A percentile compares a stretch with the other conserved stretches of the same genome.
Conservation (phyloP, 345 rosid genomes). For the Firmiana major region DNA sequence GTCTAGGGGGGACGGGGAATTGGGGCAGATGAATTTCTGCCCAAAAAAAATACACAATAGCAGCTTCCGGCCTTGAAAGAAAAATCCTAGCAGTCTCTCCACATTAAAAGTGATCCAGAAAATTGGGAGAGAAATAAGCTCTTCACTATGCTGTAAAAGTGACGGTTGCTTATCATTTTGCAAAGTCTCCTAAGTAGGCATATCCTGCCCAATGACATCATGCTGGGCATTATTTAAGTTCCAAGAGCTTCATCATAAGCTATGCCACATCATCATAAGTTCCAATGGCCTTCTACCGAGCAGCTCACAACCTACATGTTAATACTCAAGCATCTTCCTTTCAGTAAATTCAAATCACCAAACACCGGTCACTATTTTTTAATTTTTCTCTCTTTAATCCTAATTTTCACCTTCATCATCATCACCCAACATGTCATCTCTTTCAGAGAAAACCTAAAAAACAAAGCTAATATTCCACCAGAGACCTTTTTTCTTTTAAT, state of each 20-base stretch:
- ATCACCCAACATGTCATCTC: background rate
- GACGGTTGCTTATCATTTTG: conserved; percentile 3
- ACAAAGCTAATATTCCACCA: background rate
- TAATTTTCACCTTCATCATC: background rate
- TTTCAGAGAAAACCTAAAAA: background rate
- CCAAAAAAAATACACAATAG: background rate
- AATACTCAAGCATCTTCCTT: background rate
- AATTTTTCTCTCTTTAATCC: background rate
- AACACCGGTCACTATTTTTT: background rate
- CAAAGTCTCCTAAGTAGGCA: background rate
- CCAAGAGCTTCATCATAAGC: background rate
- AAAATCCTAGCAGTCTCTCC: background rate
- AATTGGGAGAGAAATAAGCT: background rate
- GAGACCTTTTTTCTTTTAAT: background rate
- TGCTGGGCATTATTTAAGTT: background rate
- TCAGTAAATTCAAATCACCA: background rate
- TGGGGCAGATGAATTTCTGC: background rate
- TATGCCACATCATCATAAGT: background rate
- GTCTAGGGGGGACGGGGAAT: background rate
- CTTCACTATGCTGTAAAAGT: background rate
- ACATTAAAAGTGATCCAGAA: background rate
- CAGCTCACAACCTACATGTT: background rate
- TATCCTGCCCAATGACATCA: no score
- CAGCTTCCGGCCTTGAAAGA: background rate
- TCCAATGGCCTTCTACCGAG: background rate